These are phyloP conservation scores for Chaetoceros tenuissimus DNA, from an alignment of 108 stramenopile genomes.

Conservation along the genomic window DNA sequence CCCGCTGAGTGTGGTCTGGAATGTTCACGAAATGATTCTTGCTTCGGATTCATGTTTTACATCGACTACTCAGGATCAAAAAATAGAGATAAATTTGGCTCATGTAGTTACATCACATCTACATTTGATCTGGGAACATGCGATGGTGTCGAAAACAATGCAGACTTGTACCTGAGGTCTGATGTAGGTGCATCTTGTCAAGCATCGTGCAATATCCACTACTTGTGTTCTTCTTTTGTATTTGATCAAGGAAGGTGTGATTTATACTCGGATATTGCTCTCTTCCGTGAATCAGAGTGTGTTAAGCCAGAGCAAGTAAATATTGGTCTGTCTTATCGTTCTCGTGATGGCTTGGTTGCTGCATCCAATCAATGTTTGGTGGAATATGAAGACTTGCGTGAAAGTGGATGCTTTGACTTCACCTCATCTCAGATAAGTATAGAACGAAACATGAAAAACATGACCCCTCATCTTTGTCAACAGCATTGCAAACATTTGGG, in stretches of 20 bases:
- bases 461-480: not conserved
- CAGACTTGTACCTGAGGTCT: not conserved
- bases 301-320: not conserved
- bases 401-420: not conserved
- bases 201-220: not conserved
- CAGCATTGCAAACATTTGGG: not conserved
- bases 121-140: not conserved
- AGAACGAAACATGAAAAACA: not conserved
- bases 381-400: not conserved
- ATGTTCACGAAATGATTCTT: not conserved
- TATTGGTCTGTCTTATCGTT: not conserved
- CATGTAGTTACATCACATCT: not conserved
- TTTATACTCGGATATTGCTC: not conserved
- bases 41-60: not conserved
- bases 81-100: not conserved
- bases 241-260: not conserved
- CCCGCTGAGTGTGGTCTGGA: not conserved
- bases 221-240: not conserved
- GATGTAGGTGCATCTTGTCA: not conserved
- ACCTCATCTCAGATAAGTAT: not conserved
- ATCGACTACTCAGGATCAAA: not conserved
- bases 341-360: not conserved
- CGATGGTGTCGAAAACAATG: not conserved
- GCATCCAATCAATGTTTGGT: not conserved
- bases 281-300: not conserved